Percentiles rank a stretch among this genome's conserved stretches.
Conservation (phyloP, 306 rosid species). For the Abrus pulchellus region DNA sequence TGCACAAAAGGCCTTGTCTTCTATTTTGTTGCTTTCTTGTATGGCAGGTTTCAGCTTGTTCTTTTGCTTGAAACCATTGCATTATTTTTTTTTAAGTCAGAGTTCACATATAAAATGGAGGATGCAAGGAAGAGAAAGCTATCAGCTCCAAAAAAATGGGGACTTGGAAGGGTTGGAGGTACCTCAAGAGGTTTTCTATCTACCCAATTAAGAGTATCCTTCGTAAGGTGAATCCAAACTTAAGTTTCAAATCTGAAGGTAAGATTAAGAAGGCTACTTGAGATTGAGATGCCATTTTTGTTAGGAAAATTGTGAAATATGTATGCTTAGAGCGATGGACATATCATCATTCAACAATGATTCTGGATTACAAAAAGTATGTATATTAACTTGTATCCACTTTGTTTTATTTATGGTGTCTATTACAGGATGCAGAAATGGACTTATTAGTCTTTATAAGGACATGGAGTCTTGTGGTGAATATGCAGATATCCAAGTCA, state of each 20-base stretch:
- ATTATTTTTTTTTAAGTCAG: constrained; percentile 44
- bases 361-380: background rate
- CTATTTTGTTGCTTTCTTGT: constrained; percentile 61
- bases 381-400: constrained; percentile 29
- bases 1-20: constrained; percentile 57
- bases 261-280: constrained; percentile 56
- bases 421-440: constrained; percentile 64
- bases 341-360: background rate
- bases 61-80: constrained; percentile 46
- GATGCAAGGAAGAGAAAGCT: constrained; percentile 29
- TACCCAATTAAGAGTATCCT: constrained; percentile 62
- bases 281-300: background rate
- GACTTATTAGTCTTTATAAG: constrained; percentile 67
- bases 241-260: constrained; percentile 64
- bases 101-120: constrained; percentile 58
- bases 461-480: constrained; percentile 86
- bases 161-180: constrained; percentile 58
- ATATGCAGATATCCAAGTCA: constrained; percentile 80
- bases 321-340: background rate
- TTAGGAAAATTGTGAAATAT: background rate
- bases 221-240: constrained; percentile 55
- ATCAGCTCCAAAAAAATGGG: constrained; percentile 56
- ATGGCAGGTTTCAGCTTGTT: constrained; percentile 56
- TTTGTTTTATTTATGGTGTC: constrained; percentile 29
- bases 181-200: constrained; percentile 63